Evolutionary conservation across 2,329 filamentous ascomycete genomes (phyloP).

Genomic region (Didymella pomorum): DNA sequence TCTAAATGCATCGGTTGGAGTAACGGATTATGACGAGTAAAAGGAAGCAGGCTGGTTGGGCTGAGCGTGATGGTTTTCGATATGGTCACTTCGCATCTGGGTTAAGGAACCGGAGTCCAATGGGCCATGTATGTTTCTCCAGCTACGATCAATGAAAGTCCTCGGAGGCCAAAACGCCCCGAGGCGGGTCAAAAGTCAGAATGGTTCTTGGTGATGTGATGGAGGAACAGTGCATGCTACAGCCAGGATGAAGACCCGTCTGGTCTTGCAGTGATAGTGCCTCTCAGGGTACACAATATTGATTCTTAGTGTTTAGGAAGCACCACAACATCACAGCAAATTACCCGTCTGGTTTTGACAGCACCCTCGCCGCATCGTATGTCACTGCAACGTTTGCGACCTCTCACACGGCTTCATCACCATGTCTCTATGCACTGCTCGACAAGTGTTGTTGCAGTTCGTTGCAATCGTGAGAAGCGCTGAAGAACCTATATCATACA

Average conservation of each 20-base stretch:
- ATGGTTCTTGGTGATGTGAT: conserved; percentile 15
- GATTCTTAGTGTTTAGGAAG: neutral
- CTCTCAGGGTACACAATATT: neutral
- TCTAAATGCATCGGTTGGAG: conserved; percentile 68
- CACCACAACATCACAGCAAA: neutral
- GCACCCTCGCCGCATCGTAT: neutral
- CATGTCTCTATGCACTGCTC: neutral
- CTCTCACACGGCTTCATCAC: neutral
- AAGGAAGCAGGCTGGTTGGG: conserved; percentile 36
- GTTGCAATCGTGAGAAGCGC: neutral
- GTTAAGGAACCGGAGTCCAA: conserved; percentile 52
- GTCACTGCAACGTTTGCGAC: neutral
- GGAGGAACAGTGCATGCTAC: neutral
- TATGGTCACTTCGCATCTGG: conserved; percentile 51
- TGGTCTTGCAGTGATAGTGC: neutral
- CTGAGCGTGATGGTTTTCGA: conserved; percentile 45
- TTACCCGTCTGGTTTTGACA: neutral
- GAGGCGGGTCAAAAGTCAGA: conserved; percentile 50
- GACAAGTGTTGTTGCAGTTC: neutral
- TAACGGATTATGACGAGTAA: conserved; percentile 41
- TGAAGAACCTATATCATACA: neutral
- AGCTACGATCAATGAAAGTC: conserved; percentile 53
- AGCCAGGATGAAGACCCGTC: too few species aligned
- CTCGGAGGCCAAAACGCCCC: conserved; percentile 47
- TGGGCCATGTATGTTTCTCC: conserved; percentile 52